These are phyloP conservation scores for Lasiodiplodia citricola DNA, from an alignment of 2,329 filamentous ascomycete genomes.

Conservation along the genomic window DNA sequence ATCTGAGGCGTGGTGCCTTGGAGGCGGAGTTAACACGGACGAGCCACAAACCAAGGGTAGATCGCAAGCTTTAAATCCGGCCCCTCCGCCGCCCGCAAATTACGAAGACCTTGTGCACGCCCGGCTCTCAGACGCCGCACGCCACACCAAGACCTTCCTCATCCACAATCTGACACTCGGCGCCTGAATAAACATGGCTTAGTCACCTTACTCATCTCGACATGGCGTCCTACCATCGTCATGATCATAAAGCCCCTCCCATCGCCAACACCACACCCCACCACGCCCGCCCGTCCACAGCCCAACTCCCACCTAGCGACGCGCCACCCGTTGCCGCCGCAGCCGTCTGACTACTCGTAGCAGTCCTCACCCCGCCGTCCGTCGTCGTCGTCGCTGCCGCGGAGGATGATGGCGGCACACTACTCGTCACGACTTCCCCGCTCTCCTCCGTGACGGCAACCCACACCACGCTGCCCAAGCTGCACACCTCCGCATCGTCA, in stretches of 20 bases:
- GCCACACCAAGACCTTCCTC: neutral
- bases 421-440: neutral
- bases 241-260: neutral
- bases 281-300: neutral
- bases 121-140: too few species aligned
- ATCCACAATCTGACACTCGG: neutral
- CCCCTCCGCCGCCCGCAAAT: too few species aligned
- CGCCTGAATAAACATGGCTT: too few species aligned
- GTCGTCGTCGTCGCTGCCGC: neutral
- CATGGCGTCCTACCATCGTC: neutral
- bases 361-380: neutral
- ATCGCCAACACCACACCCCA: neutral
- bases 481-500: neutral
- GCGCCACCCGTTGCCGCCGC: neutral
- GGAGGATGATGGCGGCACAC: too few species aligned
- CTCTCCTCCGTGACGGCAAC: neutral
- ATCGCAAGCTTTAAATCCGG: neutral
- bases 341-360: neutral
- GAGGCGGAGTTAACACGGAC: neutral
- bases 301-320: neutral
- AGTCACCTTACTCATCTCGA: neutral
- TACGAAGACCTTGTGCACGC: neutral
- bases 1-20: too few species aligned
- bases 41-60: too few species aligned
- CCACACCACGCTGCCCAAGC: neutral